A percentile compares a stretch with the other conserved stretches of the same genome.
Evolutionary conservation across 2,329 filamentous ascomycete genomes (phyloP).

Genomic region (Fusarium stilboides): DNA sequence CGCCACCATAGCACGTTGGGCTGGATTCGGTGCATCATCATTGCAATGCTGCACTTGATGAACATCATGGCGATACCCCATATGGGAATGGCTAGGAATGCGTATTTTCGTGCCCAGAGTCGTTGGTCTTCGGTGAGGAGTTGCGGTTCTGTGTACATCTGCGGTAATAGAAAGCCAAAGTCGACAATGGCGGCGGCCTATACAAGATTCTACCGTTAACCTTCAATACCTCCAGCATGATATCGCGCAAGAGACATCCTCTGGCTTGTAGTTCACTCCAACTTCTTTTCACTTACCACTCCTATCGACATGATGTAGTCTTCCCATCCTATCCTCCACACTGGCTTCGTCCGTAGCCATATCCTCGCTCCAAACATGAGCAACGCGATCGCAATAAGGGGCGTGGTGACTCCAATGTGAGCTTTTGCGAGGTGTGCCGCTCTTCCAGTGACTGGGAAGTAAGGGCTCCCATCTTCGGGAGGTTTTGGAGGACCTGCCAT

Average conservation of each 20-base stretch:
- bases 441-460: slow-evolving; percentile 12
- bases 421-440: neutral
- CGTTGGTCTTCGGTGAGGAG: slow-evolving; percentile 10
- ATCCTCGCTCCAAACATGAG: slow-evolving; percentile 17
- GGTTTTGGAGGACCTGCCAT: slow-evolving; percentile 6
- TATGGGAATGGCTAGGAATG: slow-evolving; percentile 10
- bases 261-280: no score
- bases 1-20: slow-evolving; percentile 14
- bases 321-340: slow-evolving; percentile 20
- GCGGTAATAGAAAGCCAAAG: slow-evolving; percentile 13
- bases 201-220: neutral
- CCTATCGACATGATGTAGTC: slow-evolving; percentile 14
- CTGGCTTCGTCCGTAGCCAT: neutral
- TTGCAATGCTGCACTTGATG: slow-evolving; percentile 30
- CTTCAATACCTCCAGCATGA: neutral
- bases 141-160: slow-evolving; percentile 10
- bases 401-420: neutral
- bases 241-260: no score
- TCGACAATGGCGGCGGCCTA: slow-evolving; percentile 16
- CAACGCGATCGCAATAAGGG: slow-evolving; percentile 6
- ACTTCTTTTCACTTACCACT: slow-evolving; percentile 2
- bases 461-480: slow-evolving; percentile 21
- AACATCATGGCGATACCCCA: slow-evolving; percentile 34
- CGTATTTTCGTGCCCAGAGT: slow-evolving; percentile 7
- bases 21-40: slow-evolving; percentile 32